These are phyloP conservation scores for Przewalskia tangutica DNA, from an alignment of 257 asterid species.

Conservation along the genomic window DNA sequence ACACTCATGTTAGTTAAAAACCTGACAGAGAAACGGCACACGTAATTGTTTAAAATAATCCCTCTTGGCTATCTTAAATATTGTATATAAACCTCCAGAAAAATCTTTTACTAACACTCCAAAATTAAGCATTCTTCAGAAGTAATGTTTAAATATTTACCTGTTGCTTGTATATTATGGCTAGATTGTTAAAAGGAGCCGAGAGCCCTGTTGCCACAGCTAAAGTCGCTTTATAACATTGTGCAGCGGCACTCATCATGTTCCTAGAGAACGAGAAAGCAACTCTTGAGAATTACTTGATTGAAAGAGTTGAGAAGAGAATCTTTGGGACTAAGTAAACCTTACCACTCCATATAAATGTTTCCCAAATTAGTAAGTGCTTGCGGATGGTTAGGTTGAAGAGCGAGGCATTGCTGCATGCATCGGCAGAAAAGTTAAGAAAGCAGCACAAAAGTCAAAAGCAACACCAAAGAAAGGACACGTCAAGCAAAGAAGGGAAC, in stretches of 20 bases:
- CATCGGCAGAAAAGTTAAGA: conserved; percentile 1
- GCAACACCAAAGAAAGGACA: background rate
- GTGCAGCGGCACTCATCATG: conserved; percentile 94
- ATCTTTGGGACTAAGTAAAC: background rate
- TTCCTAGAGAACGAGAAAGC: conserved; percentile 43
- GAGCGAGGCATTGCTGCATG: conserved; percentile 85
- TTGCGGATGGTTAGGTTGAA: conserved; percentile 95
- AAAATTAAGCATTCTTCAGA: conserved; percentile 1
- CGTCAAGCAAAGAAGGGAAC: conserved; percentile 6
- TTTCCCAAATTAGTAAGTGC: conserved; percentile 97
- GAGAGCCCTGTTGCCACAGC: conserved; percentile 89
- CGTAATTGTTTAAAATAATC: background rate
- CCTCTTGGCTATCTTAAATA: background rate
- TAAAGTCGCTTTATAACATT: conserved; percentile 86
- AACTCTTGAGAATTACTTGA: conserved; percentile 4
- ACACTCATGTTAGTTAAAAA: background rate
- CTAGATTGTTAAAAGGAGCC: conserved; percentile 93
- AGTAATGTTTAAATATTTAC: conserved; percentile 17
- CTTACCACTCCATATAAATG: conserved; percentile 97
- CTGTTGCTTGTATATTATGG: conserved; percentile 94
- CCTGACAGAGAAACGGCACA: background rate
- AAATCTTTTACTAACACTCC: background rate
- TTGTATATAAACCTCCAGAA: conserved; percentile 2
- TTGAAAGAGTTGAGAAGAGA: background rate
- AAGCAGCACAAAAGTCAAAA: conserved; percentile 10